Evolutionary conservation across 1,284 basidiomycete genomes (phyloP).

Genomic region (Mixia osmundae): DNA sequence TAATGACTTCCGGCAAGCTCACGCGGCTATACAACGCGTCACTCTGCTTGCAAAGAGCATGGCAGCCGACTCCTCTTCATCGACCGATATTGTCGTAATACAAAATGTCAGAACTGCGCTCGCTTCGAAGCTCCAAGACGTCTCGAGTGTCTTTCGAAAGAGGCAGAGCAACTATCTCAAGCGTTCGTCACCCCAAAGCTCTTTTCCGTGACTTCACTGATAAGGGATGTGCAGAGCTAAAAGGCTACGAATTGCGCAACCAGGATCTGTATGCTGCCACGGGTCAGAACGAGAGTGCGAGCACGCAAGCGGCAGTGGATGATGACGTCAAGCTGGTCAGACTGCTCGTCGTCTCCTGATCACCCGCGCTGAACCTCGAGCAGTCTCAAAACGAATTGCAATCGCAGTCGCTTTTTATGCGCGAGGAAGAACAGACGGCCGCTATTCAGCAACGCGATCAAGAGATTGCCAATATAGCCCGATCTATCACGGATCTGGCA

Average conservation of each 20-base stretch:
- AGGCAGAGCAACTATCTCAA: conserved; percentile 95
- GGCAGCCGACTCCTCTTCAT: conserved; percentile 29
- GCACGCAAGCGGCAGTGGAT: not conserved
- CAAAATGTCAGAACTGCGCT: conserved; percentile 93
- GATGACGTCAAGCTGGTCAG: conserved; percentile 2
- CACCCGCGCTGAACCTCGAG: not conserved
- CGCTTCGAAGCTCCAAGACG: conserved; percentile 78
- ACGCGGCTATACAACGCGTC: conserved; percentile 52
- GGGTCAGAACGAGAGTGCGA: not conserved
- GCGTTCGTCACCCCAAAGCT: conserved; percentile 38
- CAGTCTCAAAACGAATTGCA: not conserved
- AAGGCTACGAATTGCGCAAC: conserved; percentile 13
- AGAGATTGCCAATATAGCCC: conserved; percentile 75
- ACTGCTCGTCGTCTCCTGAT: not conserved
- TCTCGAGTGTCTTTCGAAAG: conserved; percentile 81
- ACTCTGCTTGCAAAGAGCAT: conserved; percentile 20
- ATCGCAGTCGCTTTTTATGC: not conserved
- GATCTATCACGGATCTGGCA: conserved; percentile 70
- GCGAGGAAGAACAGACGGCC: not conserved
- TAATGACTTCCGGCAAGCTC: conserved; percentile 59
- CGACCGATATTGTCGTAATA: conserved; percentile 36
- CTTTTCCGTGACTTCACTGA: conserved; percentile 9
- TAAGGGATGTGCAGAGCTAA: conserved; percentile 10
- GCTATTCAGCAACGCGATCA: conserved; percentile 25
- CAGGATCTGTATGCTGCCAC: conserved; percentile 7